Percentiles rank a stretch among this genome's conserved stretches.
Conservation (phyloP, 2,329 filamentous ascomycete genomes). For the Pestalotiopsis sp. region DNA sequence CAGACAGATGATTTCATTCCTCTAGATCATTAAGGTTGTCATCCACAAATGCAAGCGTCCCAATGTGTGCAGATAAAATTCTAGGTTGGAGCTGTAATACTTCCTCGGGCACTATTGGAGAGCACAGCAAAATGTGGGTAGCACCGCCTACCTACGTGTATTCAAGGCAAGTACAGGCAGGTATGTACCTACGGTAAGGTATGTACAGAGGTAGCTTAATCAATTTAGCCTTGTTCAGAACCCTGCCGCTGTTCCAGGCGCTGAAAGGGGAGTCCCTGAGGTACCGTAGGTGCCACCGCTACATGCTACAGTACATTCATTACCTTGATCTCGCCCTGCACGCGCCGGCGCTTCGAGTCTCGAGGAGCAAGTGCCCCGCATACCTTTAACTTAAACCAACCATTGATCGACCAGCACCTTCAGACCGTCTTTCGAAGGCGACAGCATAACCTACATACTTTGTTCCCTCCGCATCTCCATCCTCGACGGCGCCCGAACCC, state of each 20-base stretch:
- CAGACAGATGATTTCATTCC: too few relatives aligned
- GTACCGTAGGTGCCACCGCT: background rate
- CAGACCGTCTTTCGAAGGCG: background rate
- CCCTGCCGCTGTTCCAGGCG: background rate
- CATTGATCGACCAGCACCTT: background rate
- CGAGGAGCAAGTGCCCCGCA: background rate
- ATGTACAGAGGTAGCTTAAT: background rate
- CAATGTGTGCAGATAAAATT: too few relatives aligned
- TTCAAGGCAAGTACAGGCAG: background rate
- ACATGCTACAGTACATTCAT: background rate
- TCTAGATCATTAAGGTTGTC: too few relatives aligned
- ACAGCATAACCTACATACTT: background rate
- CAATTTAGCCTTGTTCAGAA: background rate
- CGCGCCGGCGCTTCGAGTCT: background rate
- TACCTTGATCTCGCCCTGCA: background rate
- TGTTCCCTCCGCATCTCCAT: background rate
- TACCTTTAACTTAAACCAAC: too few relatives aligned
- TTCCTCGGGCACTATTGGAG: too few relatives aligned
- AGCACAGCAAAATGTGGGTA: too few relatives aligned
- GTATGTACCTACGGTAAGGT: background rate
- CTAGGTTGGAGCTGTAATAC: too few relatives aligned
- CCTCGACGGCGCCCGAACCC: background rate
- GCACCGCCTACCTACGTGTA: too few relatives aligned
- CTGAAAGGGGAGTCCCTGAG: too few relatives aligned
- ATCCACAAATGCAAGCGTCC: too few relatives aligned